These are phyloP conservation scores for Udeniomyces megalosporus DNA, from an alignment of 768 basidiomycete species.

Conservation along the genomic window DNA sequence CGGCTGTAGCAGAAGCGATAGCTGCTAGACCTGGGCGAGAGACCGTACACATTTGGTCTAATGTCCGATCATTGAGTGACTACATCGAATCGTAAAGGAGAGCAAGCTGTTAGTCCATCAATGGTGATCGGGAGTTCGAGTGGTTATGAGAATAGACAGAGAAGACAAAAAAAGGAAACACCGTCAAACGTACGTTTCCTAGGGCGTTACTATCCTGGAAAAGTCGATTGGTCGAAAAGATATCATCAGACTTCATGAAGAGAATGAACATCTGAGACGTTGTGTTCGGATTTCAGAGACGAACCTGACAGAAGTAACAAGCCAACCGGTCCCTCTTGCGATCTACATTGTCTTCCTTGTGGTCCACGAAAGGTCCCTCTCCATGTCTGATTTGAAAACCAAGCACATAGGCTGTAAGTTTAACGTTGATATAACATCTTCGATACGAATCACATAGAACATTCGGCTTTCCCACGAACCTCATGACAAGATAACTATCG, in stretches of 20 bases:
- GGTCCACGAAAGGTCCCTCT: no score
- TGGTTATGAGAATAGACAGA: not conserved
- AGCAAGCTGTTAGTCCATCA: not conserved
- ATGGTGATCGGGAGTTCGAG: no score
- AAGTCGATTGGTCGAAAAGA: no score
- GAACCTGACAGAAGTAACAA: slow-evolving; percentile 97
- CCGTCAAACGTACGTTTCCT: slow-evolving; percentile 53
- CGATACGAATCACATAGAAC: no score
- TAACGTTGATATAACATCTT: no score
- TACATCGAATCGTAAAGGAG: no score
- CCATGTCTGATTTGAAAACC: no score
- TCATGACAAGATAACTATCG: slow-evolving; percentile 91
- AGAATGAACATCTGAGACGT: no score
- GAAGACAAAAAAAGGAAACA: not conserved
- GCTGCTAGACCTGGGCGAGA: slow-evolving; percentile 86
- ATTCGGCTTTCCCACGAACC: no score
- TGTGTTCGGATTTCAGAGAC: no score
- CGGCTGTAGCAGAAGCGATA: slow-evolving; percentile 78
- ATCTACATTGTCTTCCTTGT: not conserved
- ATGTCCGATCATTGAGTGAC: slow-evolving; percentile 70
- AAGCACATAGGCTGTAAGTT: no score
- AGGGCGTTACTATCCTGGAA: slow-evolving; percentile 88
- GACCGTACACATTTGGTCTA: slow-evolving; percentile 99
- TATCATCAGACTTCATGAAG: no score
- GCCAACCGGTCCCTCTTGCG: slow-evolving; percentile 40